Evolutionary conservation across 495 filamentous ascomycete species (phyloP), one percentile per base, ranked within the genome.

Genomic region (Trichoderma asperelloides): DNA sequence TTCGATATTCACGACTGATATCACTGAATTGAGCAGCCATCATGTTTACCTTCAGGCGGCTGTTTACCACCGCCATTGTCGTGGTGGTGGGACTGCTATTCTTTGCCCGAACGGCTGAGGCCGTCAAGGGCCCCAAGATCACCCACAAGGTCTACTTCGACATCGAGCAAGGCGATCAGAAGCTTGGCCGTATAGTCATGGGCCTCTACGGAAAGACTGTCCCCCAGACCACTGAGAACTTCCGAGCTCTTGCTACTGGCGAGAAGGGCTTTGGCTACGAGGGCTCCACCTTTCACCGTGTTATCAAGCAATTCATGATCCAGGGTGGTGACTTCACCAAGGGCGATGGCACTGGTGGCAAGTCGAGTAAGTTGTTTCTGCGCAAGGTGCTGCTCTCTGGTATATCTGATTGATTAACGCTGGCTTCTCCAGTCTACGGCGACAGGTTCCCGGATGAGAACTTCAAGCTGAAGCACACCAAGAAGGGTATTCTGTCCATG

Each of bases 301-400:
- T 98, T 74, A 98, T 98, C 83, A 93, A 94, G 83, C 74, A 89
- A 67, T 98, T 98, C 84, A 98, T 98, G 95, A 97, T 97, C 77
- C 95, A 98, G 82, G 95, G 95, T 76, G 95, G 96, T 81, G 96
- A 99, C 82, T 99, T 99, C 82, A 99, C 96, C 78, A 91, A 88
- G 69, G 88, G 88, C 70, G 93, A 99, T 75, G 94, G 93, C 73
- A 97, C 93, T 75, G 95, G 95, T 77, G 95, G 95, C 73, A 97
- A 97, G 86, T 96, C 93, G 62, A 87, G 85, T 86, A 79, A 69
- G 84, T 82, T 55, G 4, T 16, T 18, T 30, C 47, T 66, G 28
- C 15, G 16, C 30, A 13, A 13, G 4, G 25, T n/a, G 49, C 16
- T 23, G 6, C 1, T 25, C 15, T 8, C 49, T 21, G 8, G 41